Evolutionary conservation across 208 protist species (phyloP), one percentile per base, ranked within the genome.

Genomic region (Acanthamoeba quina): DNA sequence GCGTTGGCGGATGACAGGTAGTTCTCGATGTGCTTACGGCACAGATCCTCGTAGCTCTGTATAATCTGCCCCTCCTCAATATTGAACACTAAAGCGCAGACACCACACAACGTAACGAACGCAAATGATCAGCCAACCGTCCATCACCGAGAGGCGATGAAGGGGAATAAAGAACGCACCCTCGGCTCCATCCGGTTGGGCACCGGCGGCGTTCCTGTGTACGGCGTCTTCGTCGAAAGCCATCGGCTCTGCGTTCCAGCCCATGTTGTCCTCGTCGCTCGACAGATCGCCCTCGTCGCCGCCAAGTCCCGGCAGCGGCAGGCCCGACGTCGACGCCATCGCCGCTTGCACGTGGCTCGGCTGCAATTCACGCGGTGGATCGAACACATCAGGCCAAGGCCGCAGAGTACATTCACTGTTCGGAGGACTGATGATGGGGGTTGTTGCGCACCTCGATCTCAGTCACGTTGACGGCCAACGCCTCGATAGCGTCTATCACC

Each of bases 11-110:
- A 88, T 13, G 89, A 52, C 21, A 96, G 54, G 34, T 96, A 96
- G 60, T 80, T 68, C 17, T 95, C 88, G 62, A 96, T 90, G 93
- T 96, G 93, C 3, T 21, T 31, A n/a, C 92, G 49, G 49, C 93
- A 95, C 41, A 95, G 34, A 31, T 94, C 92, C 41, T 96, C 95
- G 56, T 95, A 96, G 68, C 90, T 93, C 54, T 93, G 68, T 10
- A 78, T 54, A 34, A 83, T 60, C 68, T 93, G 47, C 15, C 62
- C 70, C 19, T 64, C 90, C 11, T 68, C 90, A 4, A 44, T 7
- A 7, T 41, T 21, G 34, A 76, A 91, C 13, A 49, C 58, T 91
- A 34, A 1, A 34, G 37, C 13, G 52, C 17, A 26, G 17, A 9
- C 5, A 5, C 34, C 29, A 4, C 2, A 31, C 64, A 2, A 2